These are phyloP conservation scores for Dianthus caryophyllus DNA, from an alignment of 148 eudicot genomes.

Conservation along the genomic window DNA sequence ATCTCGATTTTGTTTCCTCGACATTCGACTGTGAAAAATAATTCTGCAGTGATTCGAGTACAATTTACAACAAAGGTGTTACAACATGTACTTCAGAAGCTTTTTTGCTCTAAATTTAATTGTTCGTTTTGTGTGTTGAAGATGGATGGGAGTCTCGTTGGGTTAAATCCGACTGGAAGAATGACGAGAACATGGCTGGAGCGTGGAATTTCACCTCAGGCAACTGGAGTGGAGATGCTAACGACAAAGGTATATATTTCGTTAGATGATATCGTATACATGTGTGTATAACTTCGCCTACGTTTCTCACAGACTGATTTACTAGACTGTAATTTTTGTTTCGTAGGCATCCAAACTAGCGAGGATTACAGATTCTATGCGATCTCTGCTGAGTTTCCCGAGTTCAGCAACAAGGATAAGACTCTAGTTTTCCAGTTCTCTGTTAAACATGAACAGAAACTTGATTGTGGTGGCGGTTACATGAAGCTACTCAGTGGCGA, in stretches of 20 bases:
- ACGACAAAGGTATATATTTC: constrained; percentile 64
- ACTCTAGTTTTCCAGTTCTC: constrained; percentile 89
- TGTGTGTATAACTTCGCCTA: too few relatives aligned
- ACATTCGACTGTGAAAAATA: neutral
- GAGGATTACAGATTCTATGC: constrained; percentile 93
- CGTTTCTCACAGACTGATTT: neutral
- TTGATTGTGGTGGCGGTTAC: constrained; percentile 99
- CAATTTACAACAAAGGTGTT: neutral
- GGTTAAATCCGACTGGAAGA: constrained; percentile 98
- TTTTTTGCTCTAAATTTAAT: neutral
- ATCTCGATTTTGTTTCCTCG: neutral
- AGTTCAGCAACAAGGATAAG: constrained; percentile 93
- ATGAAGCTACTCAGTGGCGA: constrained; percentile 93
- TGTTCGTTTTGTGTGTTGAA: constrained; percentile 20
- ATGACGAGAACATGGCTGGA: constrained; percentile 86
- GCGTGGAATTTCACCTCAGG: constrained; percentile 98
- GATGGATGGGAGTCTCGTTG: constrained; percentile 93
- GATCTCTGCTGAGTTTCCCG: constrained; percentile 87
- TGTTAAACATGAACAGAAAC: constrained; percentile 97
- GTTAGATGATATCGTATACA: too few relatives aligned
- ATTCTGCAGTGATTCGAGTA: neutral
- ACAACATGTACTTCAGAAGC: neutral
- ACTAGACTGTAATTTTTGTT: neutral
- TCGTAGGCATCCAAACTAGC: constrained; percentile 78
- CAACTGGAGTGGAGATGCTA: constrained; percentile 84